phyloP scores from a whole-genome alignment of 352 stramenopile genomes.

The Blastocystis sp. region DNA sequence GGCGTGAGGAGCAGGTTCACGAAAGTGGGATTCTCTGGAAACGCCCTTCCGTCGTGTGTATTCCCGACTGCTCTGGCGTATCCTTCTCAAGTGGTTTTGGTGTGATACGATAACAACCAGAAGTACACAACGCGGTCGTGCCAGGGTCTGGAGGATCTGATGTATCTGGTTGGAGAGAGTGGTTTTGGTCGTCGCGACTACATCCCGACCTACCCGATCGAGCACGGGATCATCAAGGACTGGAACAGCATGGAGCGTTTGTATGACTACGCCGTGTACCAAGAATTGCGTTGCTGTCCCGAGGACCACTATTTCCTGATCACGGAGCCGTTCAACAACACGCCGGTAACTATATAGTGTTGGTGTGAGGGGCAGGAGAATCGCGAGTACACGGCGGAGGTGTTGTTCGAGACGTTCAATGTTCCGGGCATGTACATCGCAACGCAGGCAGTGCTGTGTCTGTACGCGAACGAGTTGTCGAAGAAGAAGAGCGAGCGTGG shows the following conservation, averaged over 20 bases:
- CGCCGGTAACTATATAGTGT: constrained; percentile 72
- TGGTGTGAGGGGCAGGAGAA: constrained; percentile 77
- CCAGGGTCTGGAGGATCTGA: constrained; percentile 86
- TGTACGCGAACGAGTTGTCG: constrained; percentile 76
- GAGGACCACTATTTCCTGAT: constrained; percentile 86
- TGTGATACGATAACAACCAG: not conserved
- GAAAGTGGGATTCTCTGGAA: constrained; percentile 91
- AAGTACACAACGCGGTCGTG: constrained; percentile 76
- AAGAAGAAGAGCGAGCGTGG: constrained; percentile 72
- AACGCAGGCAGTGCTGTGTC: constrained; percentile 87
- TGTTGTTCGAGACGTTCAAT: constrained; percentile 81
- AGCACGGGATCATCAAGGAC: constrained; percentile 77
- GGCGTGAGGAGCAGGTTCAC: constrained; percentile 79
- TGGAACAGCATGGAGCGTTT: constrained; percentile 92
- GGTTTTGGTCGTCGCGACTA: constrained; percentile 84
- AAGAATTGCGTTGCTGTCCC: constrained; percentile 87
- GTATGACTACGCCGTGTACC: constrained; percentile 86
- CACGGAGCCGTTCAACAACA: constrained; percentile 87
- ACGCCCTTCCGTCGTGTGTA: constrained; percentile 88
- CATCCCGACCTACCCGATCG: constrained; percentile 83
- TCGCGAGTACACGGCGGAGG: constrained; percentile 87
- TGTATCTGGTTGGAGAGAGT: constrained; percentile 91
- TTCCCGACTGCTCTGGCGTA: constrained; percentile 87
- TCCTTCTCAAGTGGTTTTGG: constrained; percentile 55
- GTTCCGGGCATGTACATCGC: constrained; percentile 84